Base-by-base conservation (phyloP, 129 eudicot species). In the Heracleum sosnowskyi region DNA sequence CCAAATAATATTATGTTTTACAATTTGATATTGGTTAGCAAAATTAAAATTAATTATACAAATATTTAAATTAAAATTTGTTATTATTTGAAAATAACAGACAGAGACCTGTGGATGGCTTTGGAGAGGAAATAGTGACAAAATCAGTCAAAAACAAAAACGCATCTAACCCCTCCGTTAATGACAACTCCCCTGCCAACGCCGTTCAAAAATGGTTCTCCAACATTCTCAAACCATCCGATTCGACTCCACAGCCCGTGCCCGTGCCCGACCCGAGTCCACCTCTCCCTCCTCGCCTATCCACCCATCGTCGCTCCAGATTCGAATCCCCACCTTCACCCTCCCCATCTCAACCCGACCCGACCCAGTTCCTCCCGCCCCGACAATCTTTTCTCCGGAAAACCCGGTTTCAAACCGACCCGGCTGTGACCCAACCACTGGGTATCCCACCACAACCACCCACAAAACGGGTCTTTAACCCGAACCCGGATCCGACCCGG, bases 201-300 rank as follows among this genome's bases (percentile, higher is more conserved):
- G 84, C 83, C 13, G 89, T 89, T 69, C 93, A 91, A 12, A 89
- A 89, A 79, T 89, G 93, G 93, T 80, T 89, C 84, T 81, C 88
- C 88, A 89, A 81, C 86, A 84, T 82, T 82, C 80, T 91, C 63
- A 85, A 86, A 76, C 84, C 84, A 81, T 80, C 29, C 74, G 74
- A 87, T 20, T 81, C 69, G 20, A 60, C 60, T 75, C 74, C 76
- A 35, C 75, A 77, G 33, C 57, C 85, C 7, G n/a, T n/a, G n/a
- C n/a, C n/a, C n/a, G n/a, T 82, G 17, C 77, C 82, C 63, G 82
- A 82, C 49, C 51, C 79, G 28, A 76, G 81, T 12, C 81, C 83
- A 10, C 77, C 92, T 40, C 83, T 86, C 85, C 87, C 90, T 41
- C 87, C 90, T 20, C 86, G 87, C 53, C 5, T 51, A 36, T 87